Base-by-base conservation (phyloP, 306 rosid species). In the Quercus mongolica region DNA sequence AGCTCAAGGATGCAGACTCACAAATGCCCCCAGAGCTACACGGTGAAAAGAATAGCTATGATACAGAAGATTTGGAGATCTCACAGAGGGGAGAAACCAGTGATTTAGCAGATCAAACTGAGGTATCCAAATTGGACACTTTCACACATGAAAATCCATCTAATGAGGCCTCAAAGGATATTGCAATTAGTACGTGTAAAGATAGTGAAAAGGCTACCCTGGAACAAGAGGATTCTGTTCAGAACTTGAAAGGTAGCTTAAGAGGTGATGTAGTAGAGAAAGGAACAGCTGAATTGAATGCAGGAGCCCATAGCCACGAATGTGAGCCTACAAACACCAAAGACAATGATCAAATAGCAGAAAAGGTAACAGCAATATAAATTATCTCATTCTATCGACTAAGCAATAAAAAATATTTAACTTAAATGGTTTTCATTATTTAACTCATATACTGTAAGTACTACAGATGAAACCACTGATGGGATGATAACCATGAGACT, bases 331-430 rank as follows among this genome's bases (percentile, higher is more conserved):
- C 58, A 41, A 70, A 55, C 69, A 41, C 63, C 80, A 44, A 74
- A 72, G 65, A n/a, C 5, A 8, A 67, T 4, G 57, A 81, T 23
- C 75, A 35, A 38, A 63, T 23, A 26, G 52, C 21, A 38, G 77
- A 85, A 30, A 58, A 78, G 88, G 85, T 81, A 61, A 73, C 54
- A 49, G 54, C 54, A 49, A 55, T 38, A 8, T 35, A 25, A 73
- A 41, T 67, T 11, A 8, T 11, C 54, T 64, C 52, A 67, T 55
- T 54, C 44, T 17, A 33, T 18, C 0, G 31, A 76, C 4, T 51
- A 10, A 76, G 21, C 38, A 30, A 10, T 28, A 76, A 52, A 8
- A 76, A 17, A 3, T 12, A 25, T 25, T 61, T 31, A 5, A 30
- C 21, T 65, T 64, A 17, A 64, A 64, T 64, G 69, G 44, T 17